phyloP scores from a whole-genome alignment of 2,329 filamentous ascomycete species.

The Cryphonectria naterciae region DNA sequence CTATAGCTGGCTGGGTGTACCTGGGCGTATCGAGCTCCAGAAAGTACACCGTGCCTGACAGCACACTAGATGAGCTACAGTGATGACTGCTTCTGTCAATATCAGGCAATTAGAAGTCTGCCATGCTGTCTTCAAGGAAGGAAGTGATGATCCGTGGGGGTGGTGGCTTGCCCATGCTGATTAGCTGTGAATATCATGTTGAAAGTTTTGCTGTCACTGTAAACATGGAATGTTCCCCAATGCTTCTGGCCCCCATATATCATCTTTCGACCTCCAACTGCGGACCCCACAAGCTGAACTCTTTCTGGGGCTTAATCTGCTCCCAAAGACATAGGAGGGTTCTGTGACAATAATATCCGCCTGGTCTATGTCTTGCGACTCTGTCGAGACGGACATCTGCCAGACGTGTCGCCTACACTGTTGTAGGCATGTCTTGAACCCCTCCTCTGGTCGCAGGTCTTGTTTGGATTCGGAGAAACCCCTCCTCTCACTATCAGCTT shows the following conservation, averaged over 20 bases:
- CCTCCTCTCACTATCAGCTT: neutral
- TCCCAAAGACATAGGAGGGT: neutral
- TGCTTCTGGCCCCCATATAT: constrained; percentile 1
- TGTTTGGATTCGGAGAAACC: neutral
- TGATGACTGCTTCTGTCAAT: neutral
- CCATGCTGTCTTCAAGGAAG: neutral
- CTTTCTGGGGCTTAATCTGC: neutral
- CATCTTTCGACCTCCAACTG: neutral
- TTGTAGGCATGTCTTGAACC: neutral
- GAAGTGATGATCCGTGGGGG: neutral
- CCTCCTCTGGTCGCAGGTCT: neutral
- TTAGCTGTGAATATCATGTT: neutral
- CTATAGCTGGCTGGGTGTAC: neutral
- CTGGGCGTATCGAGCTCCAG: neutral
- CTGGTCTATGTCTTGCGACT: neutral
- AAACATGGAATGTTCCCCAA: no score
- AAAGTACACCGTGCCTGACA: neutral
- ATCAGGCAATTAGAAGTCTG: neutral
- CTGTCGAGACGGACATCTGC: neutral
- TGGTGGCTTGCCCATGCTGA: neutral
- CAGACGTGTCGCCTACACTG: neutral
- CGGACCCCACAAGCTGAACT: neutral
- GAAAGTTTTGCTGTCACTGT: neutral
- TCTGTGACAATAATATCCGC: neutral
- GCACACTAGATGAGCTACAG: neutral